Evolutionary conservation across 306 rosid genomes (phyloP).

Genomic region (Inga laurina): DNA sequence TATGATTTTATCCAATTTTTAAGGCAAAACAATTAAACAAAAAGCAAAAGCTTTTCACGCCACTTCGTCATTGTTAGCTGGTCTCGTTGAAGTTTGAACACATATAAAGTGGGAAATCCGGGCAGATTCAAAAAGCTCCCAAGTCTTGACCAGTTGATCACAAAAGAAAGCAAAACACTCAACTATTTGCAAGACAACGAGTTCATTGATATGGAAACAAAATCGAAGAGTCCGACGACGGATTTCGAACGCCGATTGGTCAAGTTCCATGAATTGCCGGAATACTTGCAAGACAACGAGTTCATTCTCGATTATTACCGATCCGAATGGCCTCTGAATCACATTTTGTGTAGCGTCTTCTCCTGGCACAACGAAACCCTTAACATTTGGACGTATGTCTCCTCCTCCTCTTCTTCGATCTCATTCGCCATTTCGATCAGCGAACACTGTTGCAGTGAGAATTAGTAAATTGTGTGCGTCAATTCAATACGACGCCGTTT

Average conservation of each 20-base stretch:
- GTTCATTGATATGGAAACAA: neutral
- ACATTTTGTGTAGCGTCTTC: constrained; percentile 64
- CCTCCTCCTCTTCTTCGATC: neutral
- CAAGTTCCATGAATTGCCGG: constrained; percentile 70
- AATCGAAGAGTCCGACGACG: neutral
- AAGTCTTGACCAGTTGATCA: neutral
- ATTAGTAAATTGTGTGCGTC: neutral
- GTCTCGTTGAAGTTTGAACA: no score
- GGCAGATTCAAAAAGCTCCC: neutral
- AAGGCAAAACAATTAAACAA: neutral
- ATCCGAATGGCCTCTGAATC: constrained; percentile 83
- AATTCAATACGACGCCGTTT: neutral
- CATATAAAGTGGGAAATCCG: neutral
- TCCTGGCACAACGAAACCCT: constrained; percentile 89
- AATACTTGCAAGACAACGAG: constrained; percentile 83
- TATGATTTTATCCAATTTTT: neutral
- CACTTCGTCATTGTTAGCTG: neutral
- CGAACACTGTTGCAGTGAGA: neutral
- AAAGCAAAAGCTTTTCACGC: neutral
- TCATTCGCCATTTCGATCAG: neutral
- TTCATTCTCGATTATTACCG: constrained; percentile 76
- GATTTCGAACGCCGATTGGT: constrained; percentile 45
- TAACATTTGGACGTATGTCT: constrained; percentile 81
- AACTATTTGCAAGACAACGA: no score
- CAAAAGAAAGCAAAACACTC: neutral